Percentiles rank a stretch among this genome's conserved stretches.
Conservation (phyloP, 208 protist genomes). For the Trypanosoma melophagium region DNA sequence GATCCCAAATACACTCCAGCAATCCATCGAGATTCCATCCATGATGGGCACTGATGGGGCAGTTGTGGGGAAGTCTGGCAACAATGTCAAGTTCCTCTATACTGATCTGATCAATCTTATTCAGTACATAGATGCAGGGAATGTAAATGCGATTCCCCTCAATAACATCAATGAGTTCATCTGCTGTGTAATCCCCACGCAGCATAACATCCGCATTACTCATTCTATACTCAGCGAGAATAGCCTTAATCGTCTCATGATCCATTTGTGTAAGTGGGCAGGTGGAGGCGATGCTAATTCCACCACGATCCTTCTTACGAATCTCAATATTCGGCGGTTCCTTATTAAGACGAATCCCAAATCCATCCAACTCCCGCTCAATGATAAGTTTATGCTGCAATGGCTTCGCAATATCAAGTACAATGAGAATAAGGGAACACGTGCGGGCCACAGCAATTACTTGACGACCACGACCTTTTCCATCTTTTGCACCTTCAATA, state of each 20-base stretch:
- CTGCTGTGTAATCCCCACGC: constrained; percentile 92
- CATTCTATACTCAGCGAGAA: constrained; percentile 95
- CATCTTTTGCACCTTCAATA: constrained; percentile 99
- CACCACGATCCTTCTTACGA: constrained; percentile 93
- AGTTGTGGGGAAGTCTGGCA: constrained; percentile 95
- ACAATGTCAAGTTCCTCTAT: constrained; percentile 98
- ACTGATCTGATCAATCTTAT: constrained; percentile 99
- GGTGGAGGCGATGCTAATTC: constrained; percentile 89
- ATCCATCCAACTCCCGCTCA: constrained; percentile 98
- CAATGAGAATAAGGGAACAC: constrained; percentile 98
- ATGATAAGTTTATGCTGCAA: constrained; percentile 95
- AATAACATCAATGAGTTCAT: constrained; percentile 98
- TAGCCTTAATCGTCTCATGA: constrained; percentile 91
- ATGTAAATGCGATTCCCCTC: constrained; percentile 97
- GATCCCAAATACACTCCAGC: constrained; percentile 98
- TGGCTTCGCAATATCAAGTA: constrained; percentile 97
- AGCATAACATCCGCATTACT: constrained; percentile 95
- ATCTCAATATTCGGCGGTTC: constrained; percentile 95
- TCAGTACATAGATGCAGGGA: constrained; percentile 96
- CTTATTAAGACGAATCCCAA: constrained; percentile 98
- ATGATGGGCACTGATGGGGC: constrained; percentile 96
- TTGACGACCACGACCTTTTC: constrained; percentile 98
- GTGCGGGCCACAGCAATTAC: constrained; percentile 97
- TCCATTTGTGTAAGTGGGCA: constrained; percentile 89
- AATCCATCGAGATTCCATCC: constrained; percentile 98